Conservation (phyloP, 495 filamentous ascomycete genomes). For the Terfezia claveryi region DNA sequence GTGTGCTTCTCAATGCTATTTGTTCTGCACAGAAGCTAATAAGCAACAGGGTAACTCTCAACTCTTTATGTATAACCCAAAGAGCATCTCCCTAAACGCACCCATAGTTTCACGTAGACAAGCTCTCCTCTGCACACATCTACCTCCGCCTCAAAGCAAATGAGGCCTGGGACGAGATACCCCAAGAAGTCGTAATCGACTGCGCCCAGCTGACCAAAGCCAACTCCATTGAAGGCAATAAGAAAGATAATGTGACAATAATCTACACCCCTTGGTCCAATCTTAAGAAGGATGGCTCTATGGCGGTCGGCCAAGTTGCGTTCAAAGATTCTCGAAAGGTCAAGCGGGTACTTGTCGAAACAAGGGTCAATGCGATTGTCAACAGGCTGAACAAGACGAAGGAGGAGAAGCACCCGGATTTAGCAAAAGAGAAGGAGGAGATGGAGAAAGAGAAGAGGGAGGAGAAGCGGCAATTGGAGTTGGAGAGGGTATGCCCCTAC, state of each 20-base stretch:
- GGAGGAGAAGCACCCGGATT: slow-evolving; percentile 62
- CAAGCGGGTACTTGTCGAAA: slow-evolving; percentile 49
- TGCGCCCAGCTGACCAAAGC: slow-evolving; percentile 92
- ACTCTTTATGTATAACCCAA: neutral
- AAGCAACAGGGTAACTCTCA: neutral
- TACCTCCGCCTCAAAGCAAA: slow-evolving; percentile 70
- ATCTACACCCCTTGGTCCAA: slow-evolving; percentile 98
- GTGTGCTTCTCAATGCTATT: neutral
- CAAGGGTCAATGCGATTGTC: slow-evolving; percentile 68
- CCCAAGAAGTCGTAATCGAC: slow-evolving; percentile 52
- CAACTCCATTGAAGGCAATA: slow-evolving; percentile 98
- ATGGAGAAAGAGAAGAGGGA: slow-evolving; percentile 42
- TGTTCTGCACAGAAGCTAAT: neutral
- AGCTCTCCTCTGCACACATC: slow-evolving; percentile 87
- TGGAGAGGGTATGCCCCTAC: slow-evolving; percentile 32
- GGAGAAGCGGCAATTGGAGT: slow-evolving; percentile 41
- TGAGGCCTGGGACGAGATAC: slow-evolving; percentile 67
- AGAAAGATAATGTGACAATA: slow-evolving; percentile 89
- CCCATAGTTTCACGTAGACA: slow-evolving; percentile 81
- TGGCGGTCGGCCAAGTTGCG: slow-evolving; percentile 84
- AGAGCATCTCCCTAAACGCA: neutral
- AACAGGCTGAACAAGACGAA: slow-evolving; percentile 95
- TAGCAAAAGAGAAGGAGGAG: slow-evolving; percentile 57
- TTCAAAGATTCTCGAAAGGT: slow-evolving; percentile 82
- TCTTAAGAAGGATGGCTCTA: slow-evolving; percentile 82